These are phyloP conservation scores for Dryadomyces quercus-mongolicae DNA, from an alignment of 2,329 filamentous ascomycete species.

Conservation along the genomic window DNA sequence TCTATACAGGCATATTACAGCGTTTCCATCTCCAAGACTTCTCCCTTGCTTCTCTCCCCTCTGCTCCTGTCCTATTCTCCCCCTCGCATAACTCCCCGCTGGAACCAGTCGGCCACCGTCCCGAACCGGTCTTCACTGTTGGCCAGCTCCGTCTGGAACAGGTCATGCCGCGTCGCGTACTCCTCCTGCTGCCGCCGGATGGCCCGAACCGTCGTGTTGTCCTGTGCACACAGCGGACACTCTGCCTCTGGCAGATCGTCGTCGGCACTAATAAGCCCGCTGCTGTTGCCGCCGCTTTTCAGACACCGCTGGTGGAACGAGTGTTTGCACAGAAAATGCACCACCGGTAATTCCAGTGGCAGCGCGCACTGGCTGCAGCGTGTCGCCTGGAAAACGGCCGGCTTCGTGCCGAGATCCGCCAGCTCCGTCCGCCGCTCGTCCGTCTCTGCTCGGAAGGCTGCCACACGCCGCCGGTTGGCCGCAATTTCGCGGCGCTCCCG, in stretches of 20 bases:
- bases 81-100: constrained; percentile 71
- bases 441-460: constrained; percentile 75
- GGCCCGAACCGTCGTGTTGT: constrained; percentile 79
- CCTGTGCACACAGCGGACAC: constrained; percentile 73
- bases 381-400: constrained; percentile 80
- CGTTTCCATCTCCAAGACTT: background rate
- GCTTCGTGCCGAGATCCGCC: constrained; percentile 62
- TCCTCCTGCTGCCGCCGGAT: constrained; percentile 81
- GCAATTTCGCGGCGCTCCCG: constrained; percentile 79
- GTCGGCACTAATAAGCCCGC: constrained; percentile 14
- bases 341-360: constrained; percentile 71
- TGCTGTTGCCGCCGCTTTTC: constrained; percentile 24
- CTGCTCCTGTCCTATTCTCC: constrained; percentile 10
- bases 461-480: constrained; percentile 66
- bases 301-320: constrained; percentile 91
- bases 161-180: constrained; percentile 72
- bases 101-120: constrained; percentile 93
- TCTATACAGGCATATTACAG: background rate
- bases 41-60: background rate
- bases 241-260: constrained; percentile 33
- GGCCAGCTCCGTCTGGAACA: constrained; percentile 73
- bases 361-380: constrained; percentile 74
- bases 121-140: constrained; percentile 72
- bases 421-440: constrained; percentile 69
- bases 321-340: constrained; percentile 96